Percentiles rank a stretch among this genome's conserved stretches.
Conservation (phyloP, 2,329 filamentous ascomycete genomes). For the Xylaria sp. region DNA sequence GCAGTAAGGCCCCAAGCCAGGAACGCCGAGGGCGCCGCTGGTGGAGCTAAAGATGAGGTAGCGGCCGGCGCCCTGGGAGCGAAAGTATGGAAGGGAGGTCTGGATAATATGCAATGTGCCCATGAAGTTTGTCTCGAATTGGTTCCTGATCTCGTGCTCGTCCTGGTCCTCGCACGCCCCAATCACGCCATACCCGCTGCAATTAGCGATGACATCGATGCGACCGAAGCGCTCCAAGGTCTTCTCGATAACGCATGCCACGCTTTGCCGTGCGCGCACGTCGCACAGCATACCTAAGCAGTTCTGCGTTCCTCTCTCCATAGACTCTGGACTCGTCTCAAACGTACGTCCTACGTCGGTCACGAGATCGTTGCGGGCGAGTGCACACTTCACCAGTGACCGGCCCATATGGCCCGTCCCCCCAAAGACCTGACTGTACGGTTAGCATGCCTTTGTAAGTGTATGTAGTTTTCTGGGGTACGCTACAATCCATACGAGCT, state of each 20-base stretch:
- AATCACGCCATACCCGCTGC: slow-evolving; percentile 94
- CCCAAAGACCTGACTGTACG: slow-evolving; percentile 77
- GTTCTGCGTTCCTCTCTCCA: slow-evolving; percentile 76
- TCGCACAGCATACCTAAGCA: slow-evolving; percentile 89
- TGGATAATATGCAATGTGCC: slow-evolving; percentile 95
- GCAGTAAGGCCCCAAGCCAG: slow-evolving; percentile 92
- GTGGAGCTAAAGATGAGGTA: slow-evolving; percentile 97
- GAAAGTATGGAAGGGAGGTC: slow-evolving; percentile 86
- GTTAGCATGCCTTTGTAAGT: slow-evolving; percentile 27
- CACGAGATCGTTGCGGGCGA: slow-evolving; percentile 84
- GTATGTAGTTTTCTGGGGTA: not conserved
- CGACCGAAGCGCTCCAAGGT: slow-evolving; percentile 80
- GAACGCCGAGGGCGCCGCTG: slow-evolving; percentile 90
- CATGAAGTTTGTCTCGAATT: slow-evolving; percentile 98
- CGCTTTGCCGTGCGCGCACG: slow-evolving; percentile 83
- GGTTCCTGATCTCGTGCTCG: slow-evolving; percentile 91
- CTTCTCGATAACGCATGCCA: slow-evolving; percentile 75
- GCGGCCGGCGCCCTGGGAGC: slow-evolving; percentile 77
- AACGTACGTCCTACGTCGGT: slow-evolving; percentile 85
- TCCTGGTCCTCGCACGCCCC: slow-evolving; percentile 97
- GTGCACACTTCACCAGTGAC: slow-evolving; percentile 83
- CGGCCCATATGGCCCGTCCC: slow-evolving; percentile 97
- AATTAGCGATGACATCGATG: slow-evolving; percentile 91
- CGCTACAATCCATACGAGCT: slow-evolving; percentile 88
- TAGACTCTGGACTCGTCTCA: slow-evolving; percentile 78